phyloP scores from a whole-genome alignment of 1,139 yeast genomes.

The Magnusiomyces ingens region DNA sequence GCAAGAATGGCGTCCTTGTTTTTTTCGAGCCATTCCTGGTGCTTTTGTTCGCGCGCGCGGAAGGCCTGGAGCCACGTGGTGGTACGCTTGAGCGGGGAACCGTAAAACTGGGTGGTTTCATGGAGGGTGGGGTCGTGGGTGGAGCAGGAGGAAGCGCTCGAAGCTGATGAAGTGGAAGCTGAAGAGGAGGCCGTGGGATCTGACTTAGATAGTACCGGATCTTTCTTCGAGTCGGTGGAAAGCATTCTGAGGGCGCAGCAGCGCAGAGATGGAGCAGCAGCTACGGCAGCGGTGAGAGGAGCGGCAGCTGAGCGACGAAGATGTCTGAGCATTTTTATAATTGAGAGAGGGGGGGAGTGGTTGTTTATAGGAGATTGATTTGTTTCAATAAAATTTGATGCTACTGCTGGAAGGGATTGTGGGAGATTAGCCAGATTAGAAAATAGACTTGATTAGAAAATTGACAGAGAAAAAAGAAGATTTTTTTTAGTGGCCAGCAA shows the following conservation, averaged over 20 bases:
- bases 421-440: no score
- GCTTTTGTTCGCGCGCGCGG: constrained; percentile 63
- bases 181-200: not conserved
- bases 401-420: no score
- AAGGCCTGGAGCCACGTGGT: constrained; percentile 81
- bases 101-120: constrained; percentile 18
- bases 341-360: no score
- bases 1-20: constrained; percentile 19
- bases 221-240: no score
- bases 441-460: no score
- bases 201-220: no score
- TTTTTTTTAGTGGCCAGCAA: no score
- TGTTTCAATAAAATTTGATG: no score
- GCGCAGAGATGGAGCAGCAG: no score
- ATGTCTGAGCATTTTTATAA: not conserved
- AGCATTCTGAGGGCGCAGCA: no score
- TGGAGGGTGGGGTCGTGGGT: constrained; percentile 13
- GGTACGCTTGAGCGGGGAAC: constrained; percentile 34
- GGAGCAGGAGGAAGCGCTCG: constrained; percentile 19
- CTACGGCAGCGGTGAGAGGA: not conserved
- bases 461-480: no score
- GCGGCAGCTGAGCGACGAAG: not conserved
- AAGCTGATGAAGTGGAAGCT: not conserved
- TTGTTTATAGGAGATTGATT: no score
- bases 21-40: constrained; percentile 47